These are phyloP conservation scores for Barnettozyma vustinii DNA, from an alignment of 805 yeast species.

Conservation along the genomic window DNA sequence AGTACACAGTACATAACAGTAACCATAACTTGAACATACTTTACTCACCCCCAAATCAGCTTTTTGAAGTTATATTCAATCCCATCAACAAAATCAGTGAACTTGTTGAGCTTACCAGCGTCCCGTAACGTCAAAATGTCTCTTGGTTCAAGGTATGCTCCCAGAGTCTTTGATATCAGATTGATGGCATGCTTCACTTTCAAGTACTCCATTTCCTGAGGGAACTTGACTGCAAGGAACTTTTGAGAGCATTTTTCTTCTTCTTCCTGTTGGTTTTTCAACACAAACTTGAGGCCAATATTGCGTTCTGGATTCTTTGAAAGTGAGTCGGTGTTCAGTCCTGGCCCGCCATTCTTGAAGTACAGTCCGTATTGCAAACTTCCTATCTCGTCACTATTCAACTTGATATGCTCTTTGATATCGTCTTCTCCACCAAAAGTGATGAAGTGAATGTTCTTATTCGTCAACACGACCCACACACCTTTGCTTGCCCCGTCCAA, in stretches of 20 bases:
- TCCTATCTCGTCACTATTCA: conserved; percentile 17
- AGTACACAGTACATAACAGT: too few relatives aligned
- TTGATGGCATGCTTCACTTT: conserved; percentile 22
- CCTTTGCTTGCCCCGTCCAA: conserved; percentile 4
- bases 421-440: conserved; percentile 18
- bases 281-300: conserved; percentile 26
- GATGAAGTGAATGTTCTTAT: conserved; percentile 17
- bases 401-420: conserved; percentile 13
- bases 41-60: conserved; percentile 36
- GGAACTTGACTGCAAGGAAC: conserved; percentile 21
- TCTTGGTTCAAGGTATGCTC: conserved; percentile 20
- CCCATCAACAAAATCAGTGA: conserved; percentile 27
- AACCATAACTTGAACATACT: too few relatives aligned
- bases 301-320: conserved; percentile 28
- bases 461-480: conserved; percentile 21
- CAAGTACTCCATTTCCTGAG: conserved; percentile 20
- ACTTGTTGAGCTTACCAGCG: conserved; percentile 28
- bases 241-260: not conserved
- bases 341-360: conserved; percentile 13
- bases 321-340: conserved; percentile 13
- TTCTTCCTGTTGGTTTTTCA: conserved; percentile 1
- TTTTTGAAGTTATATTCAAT: conserved; percentile 33
- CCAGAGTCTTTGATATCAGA: conserved; percentile 20
- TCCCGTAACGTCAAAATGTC: conserved; percentile 33
- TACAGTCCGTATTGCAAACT: conserved; percentile 29